Evolutionary conservation across 139 green algal genomes (phyloP).

Genomic region (Mesostigma viride): DNA sequence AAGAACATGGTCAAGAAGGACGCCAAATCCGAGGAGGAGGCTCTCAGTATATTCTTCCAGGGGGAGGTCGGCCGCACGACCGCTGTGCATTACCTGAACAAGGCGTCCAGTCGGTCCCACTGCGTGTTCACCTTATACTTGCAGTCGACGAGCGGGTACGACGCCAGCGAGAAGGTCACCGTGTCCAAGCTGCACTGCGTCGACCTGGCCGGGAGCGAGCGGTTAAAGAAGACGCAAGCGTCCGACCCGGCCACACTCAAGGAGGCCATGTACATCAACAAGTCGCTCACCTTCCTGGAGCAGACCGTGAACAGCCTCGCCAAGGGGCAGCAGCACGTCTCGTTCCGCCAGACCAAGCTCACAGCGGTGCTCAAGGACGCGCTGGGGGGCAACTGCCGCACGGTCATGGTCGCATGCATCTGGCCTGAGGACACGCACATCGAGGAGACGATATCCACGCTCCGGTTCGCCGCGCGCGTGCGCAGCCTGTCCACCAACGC

Average conservation of each 20-base stretch:
- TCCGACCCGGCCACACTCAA: conserved; percentile 39
- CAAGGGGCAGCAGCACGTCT: conserved; percentile 44
- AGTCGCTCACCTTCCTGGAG: conserved; percentile 68
- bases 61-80: conserved; percentile 50
- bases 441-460: conserved; percentile 60
- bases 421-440: conserved; percentile 53
- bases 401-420: conserved; percentile 63
- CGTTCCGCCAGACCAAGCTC: conserved; percentile 65
- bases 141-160: conserved; percentile 19
- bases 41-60: conserved; percentile 54
- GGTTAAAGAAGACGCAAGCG: conserved; percentile 62
- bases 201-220: conserved; percentile 67
- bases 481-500: conserved; percentile 43
- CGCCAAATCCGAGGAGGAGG: conserved; percentile 54
- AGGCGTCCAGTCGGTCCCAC: conserved; percentile 45
- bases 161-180: conserved; percentile 46
- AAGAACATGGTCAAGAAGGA: conserved; percentile 41
- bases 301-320: conserved; percentile 55
- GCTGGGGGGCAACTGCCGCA: conserved; percentile 66
- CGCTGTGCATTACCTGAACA: conserved; percentile 51
- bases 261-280: conserved; percentile 74
- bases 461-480: conserved; percentile 53
- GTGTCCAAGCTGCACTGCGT: conserved; percentile 45
- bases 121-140: conserved; percentile 62
- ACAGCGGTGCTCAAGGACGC: conserved; percentile 60